These are phyloP conservation scores for Rhizopogon rudus DNA, from an alignment of 768 basidiomycete species.

Conservation along the genomic window DNA sequence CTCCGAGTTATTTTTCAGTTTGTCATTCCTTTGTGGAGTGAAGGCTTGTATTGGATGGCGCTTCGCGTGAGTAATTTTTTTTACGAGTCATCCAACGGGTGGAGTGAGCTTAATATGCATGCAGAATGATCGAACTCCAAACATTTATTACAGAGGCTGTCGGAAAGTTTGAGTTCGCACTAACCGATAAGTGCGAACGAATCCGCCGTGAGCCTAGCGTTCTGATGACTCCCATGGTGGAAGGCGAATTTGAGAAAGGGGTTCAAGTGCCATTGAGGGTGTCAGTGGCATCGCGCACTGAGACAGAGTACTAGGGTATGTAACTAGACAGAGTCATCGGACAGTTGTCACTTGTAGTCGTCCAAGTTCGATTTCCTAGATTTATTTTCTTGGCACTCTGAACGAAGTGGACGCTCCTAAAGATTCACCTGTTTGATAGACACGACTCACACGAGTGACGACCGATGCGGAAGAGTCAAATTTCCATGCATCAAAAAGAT, in stretches of 20 bases:
- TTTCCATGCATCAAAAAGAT: too few relatives aligned
- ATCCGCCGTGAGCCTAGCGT: conserved; percentile 24
- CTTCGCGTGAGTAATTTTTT: neutral
- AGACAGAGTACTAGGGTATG: too few relatives aligned
- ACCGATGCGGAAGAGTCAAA: too few relatives aligned
- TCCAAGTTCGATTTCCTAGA: too few relatives aligned
- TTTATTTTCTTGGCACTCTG: too few relatives aligned
- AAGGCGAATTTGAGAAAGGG: conserved; percentile 26
- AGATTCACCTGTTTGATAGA: too few relatives aligned
- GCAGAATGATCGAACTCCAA: conserved; percentile 46
- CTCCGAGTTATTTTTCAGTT: conserved; percentile 8
- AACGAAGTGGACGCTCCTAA: too few relatives aligned
- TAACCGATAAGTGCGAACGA: conserved; percentile 20
- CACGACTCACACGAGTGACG: too few relatives aligned
- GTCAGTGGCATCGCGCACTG: too few relatives aligned
- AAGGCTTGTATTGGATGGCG: too few relatives aligned
- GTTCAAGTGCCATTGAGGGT: neutral
- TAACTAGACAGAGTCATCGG: too few relatives aligned
- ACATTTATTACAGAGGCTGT: conserved; percentile 56
- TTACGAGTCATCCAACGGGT: neutral
- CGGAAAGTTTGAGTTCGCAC: conserved; percentile 17
- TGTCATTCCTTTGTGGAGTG: conserved; percentile 4
- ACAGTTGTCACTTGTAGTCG: too few relatives aligned
- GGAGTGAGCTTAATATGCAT: neutral
- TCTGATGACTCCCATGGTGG: conserved; percentile 30